A percentile compares a stretch with the other conserved stretches of the same genome.
These are phyloP conservation scores for Leersia perrieri DNA, from an alignment of 176 grass and related monocot species.

Conservation along the genomic window DNA sequence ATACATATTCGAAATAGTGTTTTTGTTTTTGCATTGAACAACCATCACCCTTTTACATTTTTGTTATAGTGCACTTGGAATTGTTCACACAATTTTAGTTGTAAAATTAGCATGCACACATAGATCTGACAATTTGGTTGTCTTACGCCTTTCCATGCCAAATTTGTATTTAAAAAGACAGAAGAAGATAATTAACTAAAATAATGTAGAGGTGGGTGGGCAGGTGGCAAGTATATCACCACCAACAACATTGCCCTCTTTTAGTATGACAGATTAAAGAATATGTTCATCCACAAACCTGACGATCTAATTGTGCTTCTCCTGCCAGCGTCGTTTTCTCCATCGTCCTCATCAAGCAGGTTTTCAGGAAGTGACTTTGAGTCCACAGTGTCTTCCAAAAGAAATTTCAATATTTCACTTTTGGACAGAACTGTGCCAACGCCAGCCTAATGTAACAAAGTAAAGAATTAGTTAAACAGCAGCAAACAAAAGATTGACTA, in stretches of 20 bases:
- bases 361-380: conserved; percentile 38
- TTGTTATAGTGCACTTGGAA: background rate
- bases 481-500: background rate
- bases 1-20: background rate
- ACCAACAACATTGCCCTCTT: background rate
- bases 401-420: conserved; percentile 56
- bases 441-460: conserved; percentile 45
- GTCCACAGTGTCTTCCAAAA: conserved; percentile 70
- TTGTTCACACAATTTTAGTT: background rate
- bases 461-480: background rate
- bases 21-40: background rate
- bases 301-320: conserved; percentile 17
- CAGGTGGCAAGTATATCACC: background rate
- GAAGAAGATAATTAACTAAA: background rate
- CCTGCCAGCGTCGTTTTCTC: conserved; percentile 31
- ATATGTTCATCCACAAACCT: conserved; percentile 37
- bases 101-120: background rate
- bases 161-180: background rate
- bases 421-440: conserved; percentile 43
- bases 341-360: conserved; percentile 52
- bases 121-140: background rate
- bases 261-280: conserved; percentile 1
- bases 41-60: background rate
- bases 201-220: background rate
- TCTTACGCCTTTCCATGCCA: background rate